Base-by-base conservation (phyloP, 805 yeast genomes). In the Ogataea pini region DNA sequence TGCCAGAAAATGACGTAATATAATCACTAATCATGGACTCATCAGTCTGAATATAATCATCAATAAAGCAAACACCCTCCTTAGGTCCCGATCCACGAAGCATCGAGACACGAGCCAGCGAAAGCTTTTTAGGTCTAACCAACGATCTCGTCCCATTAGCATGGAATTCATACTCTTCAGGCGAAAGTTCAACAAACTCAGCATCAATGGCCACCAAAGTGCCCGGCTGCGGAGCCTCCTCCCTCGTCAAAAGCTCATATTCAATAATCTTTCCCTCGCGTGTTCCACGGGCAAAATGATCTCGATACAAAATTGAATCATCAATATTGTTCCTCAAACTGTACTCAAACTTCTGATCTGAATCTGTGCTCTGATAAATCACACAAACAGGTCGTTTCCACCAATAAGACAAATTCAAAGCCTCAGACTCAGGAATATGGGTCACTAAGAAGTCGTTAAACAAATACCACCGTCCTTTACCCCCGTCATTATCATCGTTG, bases 151-250 rank as follows among this genome's bases (percentile, higher is more conserved):
- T 60, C 0, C 98, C 97, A 52, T 81, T 80, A 46, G 84, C 80
- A 45, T 81, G 79, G 41, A 92, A 78, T 60, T 91, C 97, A 37
- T 81, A 78, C 52, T 85, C 81, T 56, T 90, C 97, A 3, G 86
- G 86, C 42, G 82, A 80, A 27, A 91, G 64, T 25, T 83, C 78
- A 2, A 94, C 98, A 73, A 95, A 94, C 66, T 94, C 99, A 0
- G 99, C 97, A 72, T 94, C 99, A 48, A 94, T 85, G 0, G 98
- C 99, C 16, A 92, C 83, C 33, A 90, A 64, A 1, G 88, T 73
- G 0, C 96, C 96, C 0, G 83, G 76, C 17, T 61, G 61, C 0
- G 97, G 97, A 0, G 89, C 87, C 57, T 86, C 91, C 40, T 76
- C 74, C 28, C 69, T 69, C 0, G 89, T 81, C 49, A 89, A 68